Conservation (phyloP, 331 rosid genomes). For the Dryas integrifolia region DNA sequence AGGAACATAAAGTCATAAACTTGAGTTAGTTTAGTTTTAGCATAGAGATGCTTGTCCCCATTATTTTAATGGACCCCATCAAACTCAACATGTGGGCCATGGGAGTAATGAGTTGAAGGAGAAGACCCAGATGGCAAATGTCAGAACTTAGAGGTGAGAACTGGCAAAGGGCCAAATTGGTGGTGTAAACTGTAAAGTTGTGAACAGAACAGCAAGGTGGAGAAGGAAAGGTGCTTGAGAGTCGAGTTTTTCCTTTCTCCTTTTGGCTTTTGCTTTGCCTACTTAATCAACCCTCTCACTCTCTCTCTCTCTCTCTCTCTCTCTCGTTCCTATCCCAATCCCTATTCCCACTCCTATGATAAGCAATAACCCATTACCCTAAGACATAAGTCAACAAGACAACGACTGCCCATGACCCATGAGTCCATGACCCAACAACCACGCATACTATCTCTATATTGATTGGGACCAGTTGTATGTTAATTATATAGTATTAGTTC, state of each 20-base stretch:
- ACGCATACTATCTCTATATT: neutral
- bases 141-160: neutral
- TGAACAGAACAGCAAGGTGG: neutral
- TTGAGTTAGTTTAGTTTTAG: neutral
- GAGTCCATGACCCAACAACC: neutral
- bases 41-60: slow-evolving; percentile 7
- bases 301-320: neutral
- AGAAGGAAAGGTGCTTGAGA: neutral
- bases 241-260: slow-evolving; percentile 8
- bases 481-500: no score
- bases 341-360: slow-evolving; percentile 18
- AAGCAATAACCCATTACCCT: neutral
- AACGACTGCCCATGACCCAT: slow-evolving; percentile 3
- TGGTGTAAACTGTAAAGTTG: no score
- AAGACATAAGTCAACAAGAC: neutral
- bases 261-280: neutral
- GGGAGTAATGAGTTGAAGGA: neutral
- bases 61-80: neutral
- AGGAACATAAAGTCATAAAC: neutral
- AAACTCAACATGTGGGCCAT: neutral
- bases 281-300: slow-evolving; percentile 1
- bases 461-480: neutral
- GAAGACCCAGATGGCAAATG: neutral
- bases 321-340: neutral
- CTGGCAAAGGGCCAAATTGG: neutral